Evolutionary conservation across 208 protist genomes (phyloP).

Genomic region (Crithidia brevicula): DNA sequence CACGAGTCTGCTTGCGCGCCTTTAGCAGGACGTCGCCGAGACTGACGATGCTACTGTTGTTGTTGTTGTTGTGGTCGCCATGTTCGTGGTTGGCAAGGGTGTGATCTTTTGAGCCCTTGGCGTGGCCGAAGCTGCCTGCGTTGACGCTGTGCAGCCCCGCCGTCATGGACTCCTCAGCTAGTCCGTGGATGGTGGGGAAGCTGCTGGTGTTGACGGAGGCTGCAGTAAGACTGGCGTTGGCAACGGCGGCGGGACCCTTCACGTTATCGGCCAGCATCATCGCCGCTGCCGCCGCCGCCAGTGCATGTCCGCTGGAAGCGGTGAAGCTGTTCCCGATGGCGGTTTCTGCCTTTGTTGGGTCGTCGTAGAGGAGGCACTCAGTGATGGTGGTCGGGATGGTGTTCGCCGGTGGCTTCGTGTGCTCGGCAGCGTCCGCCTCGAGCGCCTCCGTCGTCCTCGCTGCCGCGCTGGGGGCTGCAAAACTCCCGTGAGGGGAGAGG

Average conservation of each 20-base stretch:
- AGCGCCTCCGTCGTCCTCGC: not conserved
- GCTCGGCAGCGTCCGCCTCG: not conserved
- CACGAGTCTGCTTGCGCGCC: not conserved
- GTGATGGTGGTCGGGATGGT: constrained; percentile 29
- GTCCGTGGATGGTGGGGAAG: constrained; percentile 2
- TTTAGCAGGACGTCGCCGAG: not conserved
- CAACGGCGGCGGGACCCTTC: not conserved
- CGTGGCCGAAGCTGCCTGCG: constrained; percentile 14
- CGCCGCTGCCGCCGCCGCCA: constrained; percentile 20
- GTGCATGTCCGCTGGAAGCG: constrained; percentile 15
- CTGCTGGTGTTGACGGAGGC: not conserved
- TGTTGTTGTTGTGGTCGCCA: not conserved
- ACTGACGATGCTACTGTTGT: constrained; percentile 9
- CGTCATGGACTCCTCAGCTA: not conserved
- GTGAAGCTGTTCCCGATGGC: constrained; percentile 17
- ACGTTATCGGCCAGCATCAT: constrained; percentile 2
- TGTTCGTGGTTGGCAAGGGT: too few relatives aligned
- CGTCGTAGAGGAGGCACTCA: constrained; percentile 22
- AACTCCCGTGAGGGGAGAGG: constrained; percentile 5
- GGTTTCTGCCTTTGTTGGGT: constrained; percentile 8
- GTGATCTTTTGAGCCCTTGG: not conserved
- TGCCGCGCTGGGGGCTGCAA: not conserved
- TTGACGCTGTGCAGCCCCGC: not conserved
- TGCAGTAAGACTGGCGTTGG: constrained; percentile 13
- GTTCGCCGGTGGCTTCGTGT: constrained; percentile 16